Conservation (phyloP, 345 rosid species). For the Jatropha curcas region DNA sequence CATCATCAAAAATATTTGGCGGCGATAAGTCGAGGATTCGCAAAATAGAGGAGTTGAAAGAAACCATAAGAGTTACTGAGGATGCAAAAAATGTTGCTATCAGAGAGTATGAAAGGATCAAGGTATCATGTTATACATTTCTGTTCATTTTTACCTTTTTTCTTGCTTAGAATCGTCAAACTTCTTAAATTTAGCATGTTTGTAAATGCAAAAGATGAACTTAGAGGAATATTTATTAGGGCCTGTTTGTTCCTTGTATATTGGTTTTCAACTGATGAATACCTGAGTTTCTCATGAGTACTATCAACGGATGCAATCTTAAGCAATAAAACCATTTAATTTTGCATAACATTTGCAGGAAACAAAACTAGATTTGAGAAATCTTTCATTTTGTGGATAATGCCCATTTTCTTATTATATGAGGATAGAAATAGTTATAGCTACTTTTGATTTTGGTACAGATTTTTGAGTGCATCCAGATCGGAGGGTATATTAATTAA, state of each 20-base stretch:
- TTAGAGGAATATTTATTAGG: not conserved
- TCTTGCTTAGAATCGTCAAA: not conserved
- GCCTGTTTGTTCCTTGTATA: not conserved
- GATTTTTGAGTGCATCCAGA: no score
- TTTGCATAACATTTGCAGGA: not conserved
- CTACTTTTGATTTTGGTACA: no score
- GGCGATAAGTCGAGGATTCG: slow-evolving; percentile 94
- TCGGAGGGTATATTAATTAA: not conserved
- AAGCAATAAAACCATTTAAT: not conserved
- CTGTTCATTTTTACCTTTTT: not conserved
- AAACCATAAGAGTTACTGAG: slow-evolving; percentile 73
- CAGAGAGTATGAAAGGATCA: slow-evolving; percentile 85
- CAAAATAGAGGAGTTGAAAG: slow-evolving; percentile 85
- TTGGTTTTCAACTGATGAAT: not conserved
- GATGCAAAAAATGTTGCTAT: slow-evolving; percentile 85
- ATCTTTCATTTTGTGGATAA: not conserved
- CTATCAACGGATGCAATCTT: not conserved
- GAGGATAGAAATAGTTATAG: not conserved
- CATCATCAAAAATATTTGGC: slow-evolving; percentile 92
- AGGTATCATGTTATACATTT: slow-evolving; percentile 41
- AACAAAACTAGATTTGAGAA: not conserved
- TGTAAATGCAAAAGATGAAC: not conserved
- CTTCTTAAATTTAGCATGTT: not conserved
- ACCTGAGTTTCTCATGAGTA: not conserved
- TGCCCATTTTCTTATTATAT: not conserved